Percentiles rank a stretch among this genome's conserved stretches.
phyloP scores from a whole-genome alignment of 495 filamentous ascomycete genomes.

The Hypoxylon crocopeplum region DNA sequence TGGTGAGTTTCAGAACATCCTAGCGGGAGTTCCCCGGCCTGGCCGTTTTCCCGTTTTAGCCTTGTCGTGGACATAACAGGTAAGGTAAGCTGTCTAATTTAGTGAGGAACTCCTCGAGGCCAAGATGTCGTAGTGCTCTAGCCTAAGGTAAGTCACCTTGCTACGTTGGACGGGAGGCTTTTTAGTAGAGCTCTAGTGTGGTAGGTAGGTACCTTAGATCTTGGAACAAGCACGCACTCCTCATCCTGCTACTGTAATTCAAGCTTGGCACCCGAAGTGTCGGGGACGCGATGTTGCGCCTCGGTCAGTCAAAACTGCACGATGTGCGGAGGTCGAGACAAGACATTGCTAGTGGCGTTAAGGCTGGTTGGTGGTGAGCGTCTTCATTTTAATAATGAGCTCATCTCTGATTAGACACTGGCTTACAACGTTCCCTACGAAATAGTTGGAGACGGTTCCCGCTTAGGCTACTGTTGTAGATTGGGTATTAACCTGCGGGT shows the following conservation, averaged over 20 bases:
- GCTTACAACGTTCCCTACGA: neutral
- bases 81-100: slow-evolving; percentile 14
- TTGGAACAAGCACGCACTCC: slow-evolving; percentile 26
- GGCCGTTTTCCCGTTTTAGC: slow-evolving; percentile 22
- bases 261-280: slow-evolving; percentile 30
- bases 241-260: slow-evolving; percentile 26
- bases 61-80: slow-evolving; percentile 11
- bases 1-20: slow-evolving; percentile 32
- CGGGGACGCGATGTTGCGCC: slow-evolving; percentile 29
- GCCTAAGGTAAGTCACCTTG: slow-evolving; percentile 4
- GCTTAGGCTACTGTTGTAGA: slow-evolving; percentile 2
- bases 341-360: slow-evolving; percentile 4
- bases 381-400: neutral
- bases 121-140: slow-evolving; percentile 22
- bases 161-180: slow-evolving; percentile 7
- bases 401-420: slow-evolving; percentile 1
- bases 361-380: neutral
- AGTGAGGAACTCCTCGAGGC: slow-evolving; percentile 12
- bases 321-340: slow-evolving; percentile 13
- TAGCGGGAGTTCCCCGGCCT: slow-evolving; percentile 27
- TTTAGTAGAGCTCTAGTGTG: slow-evolving; percentile 2
- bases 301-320: slow-evolving; percentile 26
- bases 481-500: slow-evolving; percentile 13
- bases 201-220: no score
- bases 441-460: neutral